A percentile compares a stretch with the other conserved stretches of the same genome.
Conservation (phyloP, 2,329 filamentous ascomycete genomes). For the Neophaeococcomyces mojaviensis region DNA sequence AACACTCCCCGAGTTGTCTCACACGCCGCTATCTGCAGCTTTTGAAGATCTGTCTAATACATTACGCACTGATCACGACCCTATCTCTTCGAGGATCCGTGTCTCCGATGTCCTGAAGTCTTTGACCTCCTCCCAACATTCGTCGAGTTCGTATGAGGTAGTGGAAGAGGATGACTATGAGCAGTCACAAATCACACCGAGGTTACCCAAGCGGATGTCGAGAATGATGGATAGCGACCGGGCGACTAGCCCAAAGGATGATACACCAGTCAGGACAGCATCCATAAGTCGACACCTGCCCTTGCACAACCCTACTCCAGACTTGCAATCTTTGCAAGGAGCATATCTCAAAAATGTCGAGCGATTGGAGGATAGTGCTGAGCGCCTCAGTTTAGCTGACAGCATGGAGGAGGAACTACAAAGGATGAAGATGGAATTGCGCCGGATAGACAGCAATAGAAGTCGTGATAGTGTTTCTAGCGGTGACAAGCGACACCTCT, state of each 20-base stretch:
- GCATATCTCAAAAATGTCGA: slow-evolving; percentile 45
- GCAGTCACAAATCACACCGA: slow-evolving; percentile 21
- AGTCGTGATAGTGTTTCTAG: slow-evolving; percentile 11
- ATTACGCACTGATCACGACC: not conserved
- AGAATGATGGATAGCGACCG: slow-evolving; percentile 2
- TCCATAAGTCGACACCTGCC: slow-evolving; percentile 35
- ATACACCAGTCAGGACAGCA: slow-evolving; percentile 27
- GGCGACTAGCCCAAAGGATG: slow-evolving; percentile 11
- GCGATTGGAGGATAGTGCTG: slow-evolving; percentile 41
- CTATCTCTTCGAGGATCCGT: not conserved
- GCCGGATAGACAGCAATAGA: slow-evolving; percentile 24
- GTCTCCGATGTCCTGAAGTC: slow-evolving; percentile 5
- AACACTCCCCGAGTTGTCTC: not conserved
- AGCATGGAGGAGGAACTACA: slow-evolving; percentile 40
- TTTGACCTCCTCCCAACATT: slow-evolving; percentile 12
- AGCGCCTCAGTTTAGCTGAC: slow-evolving; percentile 40
- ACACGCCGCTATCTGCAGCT: slow-evolving; percentile 3
- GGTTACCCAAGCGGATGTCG: slow-evolving; percentile 1
- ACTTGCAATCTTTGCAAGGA: slow-evolving; percentile 43
- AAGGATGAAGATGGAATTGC: slow-evolving; percentile 39
- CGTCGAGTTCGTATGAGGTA: slow-evolving; percentile 35
- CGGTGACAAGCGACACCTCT: slow-evolving; percentile 25
- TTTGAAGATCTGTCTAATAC: slow-evolving; percentile 3
- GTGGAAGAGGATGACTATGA: slow-evolving; percentile 41
- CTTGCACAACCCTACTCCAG: slow-evolving; percentile 42